Evolutionary conservation across 257 asterid species (phyloP), one percentile per base, ranked within the genome.

Genomic region (Salvia splendens): DNA sequence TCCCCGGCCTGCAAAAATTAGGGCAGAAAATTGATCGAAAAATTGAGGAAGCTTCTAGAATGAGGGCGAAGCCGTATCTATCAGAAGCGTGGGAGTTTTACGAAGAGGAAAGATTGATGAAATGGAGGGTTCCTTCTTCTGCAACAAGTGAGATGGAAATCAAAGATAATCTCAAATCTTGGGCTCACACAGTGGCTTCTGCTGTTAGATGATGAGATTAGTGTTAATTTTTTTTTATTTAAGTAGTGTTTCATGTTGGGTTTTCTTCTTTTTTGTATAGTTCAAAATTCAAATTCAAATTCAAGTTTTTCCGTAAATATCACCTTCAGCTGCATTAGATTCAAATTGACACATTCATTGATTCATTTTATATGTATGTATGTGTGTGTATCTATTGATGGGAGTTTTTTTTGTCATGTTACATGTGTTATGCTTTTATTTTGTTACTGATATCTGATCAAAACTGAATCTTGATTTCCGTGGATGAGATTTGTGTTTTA

Each of bases 181-280:
- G 98, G 96, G 98, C 94, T 17, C 96, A 91, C 7, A 52, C 73
- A 5, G 92, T 88, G 53, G 98, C 98, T 68, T 85, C 95, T 69
- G 81, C 88, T 20, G 73, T 84, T 70, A 82, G 80, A 80, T 82
- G 69, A 68, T 5, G 15, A 6, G 16, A 12, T 5, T 48, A 12
- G 36, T 20, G 35, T 20, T n/a, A 4, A 10, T 24, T 2, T 40
- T 33, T 33, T 5, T 40, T 40, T 1, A 6, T 7, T 40, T 40
- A 40, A 40, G 45, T 38, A 5, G 9, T 10, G 33, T 11, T 9
- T 20, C 6, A 0, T 6, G 7, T 10, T 53, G 58, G 35, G 1
- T 42, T 40, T 9, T 5, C 30, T n/a, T 30, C 5, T 12, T 8
- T 50, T 24, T 40, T 20, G 30, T 28, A 5, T 12, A 38, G 62